These are phyloP conservation scores for Yarrowia divulgata DNA, from an alignment of 805 yeast genomes.

Conservation along the genomic window DNA sequence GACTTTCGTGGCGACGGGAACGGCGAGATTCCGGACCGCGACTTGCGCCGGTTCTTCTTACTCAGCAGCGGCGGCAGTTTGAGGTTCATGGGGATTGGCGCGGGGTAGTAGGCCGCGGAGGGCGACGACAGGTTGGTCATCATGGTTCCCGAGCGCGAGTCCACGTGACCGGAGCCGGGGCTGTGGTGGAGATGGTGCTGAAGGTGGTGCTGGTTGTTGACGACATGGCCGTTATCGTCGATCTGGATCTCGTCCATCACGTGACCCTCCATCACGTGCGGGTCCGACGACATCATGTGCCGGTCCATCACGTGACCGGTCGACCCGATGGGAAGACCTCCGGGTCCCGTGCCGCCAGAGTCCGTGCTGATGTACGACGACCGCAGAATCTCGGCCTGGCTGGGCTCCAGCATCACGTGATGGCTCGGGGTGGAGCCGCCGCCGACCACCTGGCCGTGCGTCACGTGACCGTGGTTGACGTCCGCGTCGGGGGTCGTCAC, in stretches of 20 bases:
- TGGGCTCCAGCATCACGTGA: slow-evolving; percentile 21
- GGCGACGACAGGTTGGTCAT: slow-evolving; percentile 1
- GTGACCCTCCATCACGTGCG: neutral
- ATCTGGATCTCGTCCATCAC: slow-evolving; percentile 6
- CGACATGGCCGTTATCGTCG: neutral
- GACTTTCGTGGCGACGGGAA: neutral
- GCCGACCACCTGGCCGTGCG: neutral
- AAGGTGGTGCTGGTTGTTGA: neutral
- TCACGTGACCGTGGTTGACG: slow-evolving; percentile 27
- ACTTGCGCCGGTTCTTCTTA: slow-evolving; percentile 47
- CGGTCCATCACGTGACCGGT: slow-evolving; percentile 14
- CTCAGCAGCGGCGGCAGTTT: slow-evolving; percentile 50
- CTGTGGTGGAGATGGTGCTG: no score
- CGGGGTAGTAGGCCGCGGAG: slow-evolving; percentile 46
- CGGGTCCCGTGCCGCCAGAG: neutral
- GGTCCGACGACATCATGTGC: neutral
- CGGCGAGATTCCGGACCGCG: slow-evolving; percentile 6
- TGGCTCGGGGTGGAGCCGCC: neutral
- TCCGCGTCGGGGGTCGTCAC: neutral
- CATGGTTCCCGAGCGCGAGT: slow-evolving; percentile 9
- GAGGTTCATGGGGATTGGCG: slow-evolving; percentile 51
- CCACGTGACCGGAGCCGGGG: neutral
- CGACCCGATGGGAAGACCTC: neutral
- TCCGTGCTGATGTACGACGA: slow-evolving; percentile 28
- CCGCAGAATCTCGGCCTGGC: slow-evolving; percentile 32